Percentiles rank a stretch among this genome's conserved stretches.
Conservation (phyloP, 148 eudicot genomes). For the Hydrangea macrophylla region DNA sequence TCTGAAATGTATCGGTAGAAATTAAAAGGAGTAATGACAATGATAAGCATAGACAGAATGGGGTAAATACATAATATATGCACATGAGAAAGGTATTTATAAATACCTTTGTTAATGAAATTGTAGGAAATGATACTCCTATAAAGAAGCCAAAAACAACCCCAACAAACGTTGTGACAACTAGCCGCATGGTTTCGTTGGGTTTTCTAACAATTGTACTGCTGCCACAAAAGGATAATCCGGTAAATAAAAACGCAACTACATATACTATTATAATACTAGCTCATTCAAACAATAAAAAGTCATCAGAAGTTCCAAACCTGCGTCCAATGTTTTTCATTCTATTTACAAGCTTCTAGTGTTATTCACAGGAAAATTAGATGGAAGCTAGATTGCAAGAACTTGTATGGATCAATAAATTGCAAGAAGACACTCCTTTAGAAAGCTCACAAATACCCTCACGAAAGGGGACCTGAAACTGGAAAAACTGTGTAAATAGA, state of each 20-base stretch:
- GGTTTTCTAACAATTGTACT: slow-evolving; percentile 47
- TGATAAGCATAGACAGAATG: not conserved
- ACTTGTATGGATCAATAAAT: slow-evolving; percentile 3
- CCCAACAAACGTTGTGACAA: slow-evolving; percentile 47
- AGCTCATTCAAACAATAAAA: not conserved
- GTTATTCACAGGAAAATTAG: slow-evolving; percentile 3
- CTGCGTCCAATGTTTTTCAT: slow-evolving; percentile 31
- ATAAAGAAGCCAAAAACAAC: slow-evolving; percentile 61
- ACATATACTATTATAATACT: not conserved
- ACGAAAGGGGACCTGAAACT: slow-evolving; percentile 12
- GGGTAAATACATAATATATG: not conserved
- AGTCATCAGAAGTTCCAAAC: slow-evolving; percentile 22
- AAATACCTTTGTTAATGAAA: slow-evolving; percentile 57
- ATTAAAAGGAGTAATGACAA: not conserved
- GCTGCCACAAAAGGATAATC: slow-evolving; percentile 24
- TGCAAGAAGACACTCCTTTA: not conserved
- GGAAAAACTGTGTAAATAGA: not conserved
- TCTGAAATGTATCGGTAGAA: not conserved
- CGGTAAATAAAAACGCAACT: not conserved
- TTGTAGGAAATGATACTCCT: slow-evolving; percentile 56
- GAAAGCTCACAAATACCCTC: not conserved
- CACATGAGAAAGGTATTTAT: slow-evolving; percentile 3
- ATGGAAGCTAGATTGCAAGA: not conserved
- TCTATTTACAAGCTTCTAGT: slow-evolving; percentile 3
- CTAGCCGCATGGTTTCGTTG: slow-evolving; percentile 47